Base-by-base conservation (phyloP, 139 green algal genomes). In the Pleodorina starrii region DNA sequence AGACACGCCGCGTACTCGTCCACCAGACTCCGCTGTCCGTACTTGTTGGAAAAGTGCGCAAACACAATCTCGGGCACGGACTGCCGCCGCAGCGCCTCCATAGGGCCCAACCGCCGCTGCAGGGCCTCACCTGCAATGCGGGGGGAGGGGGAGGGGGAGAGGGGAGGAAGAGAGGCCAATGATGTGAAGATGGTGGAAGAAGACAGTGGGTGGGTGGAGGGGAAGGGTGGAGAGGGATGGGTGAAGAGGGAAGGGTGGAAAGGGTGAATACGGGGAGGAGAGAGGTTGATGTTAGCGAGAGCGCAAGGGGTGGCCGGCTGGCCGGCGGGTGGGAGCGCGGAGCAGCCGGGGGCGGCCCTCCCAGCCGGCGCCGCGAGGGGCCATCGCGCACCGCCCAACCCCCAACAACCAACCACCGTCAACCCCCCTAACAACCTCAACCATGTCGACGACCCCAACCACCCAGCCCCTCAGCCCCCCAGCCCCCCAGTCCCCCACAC, bases 1-100 rank as follows among this genome's bases (percentile, higher is more conserved):
- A 95, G 87, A 75, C 85, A 89, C 50, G 89, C 89, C 38, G 90
- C 90, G 66, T 93, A 93, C 90, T 94, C 91, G 89, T 93, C 91
- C 35, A 93, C 90, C 40, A 94, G 77, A 2, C 77, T 84, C 17
- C 90, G 90, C 87, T 93, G 90, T 35, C 90, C 90, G 77, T 89
- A 94, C 91, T 95, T 95, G 89, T 95, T 93, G 75, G 86, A 81
- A 84, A 95, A 95, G 88, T 92, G 92, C n/a, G 85, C 90, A 54
- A 95, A 95, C 27, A 92, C 90, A 23, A 95, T 88, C 79, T 95
- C 93, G 4, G 93, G 93, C 69, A 95, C 87, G 14, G 50, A 90
- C 86, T 91, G 88, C 66, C 91, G 92, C 68, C 90, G 90, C 32
- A 93, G 78, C 25, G 87, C 88, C 76, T 93, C 89, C 32, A 75